These are phyloP conservation scores for Pseudopyrenochaeta lycopersici DNA, from an alignment of 2,329 filamentous ascomycete species.

Conservation along the genomic window DNA sequence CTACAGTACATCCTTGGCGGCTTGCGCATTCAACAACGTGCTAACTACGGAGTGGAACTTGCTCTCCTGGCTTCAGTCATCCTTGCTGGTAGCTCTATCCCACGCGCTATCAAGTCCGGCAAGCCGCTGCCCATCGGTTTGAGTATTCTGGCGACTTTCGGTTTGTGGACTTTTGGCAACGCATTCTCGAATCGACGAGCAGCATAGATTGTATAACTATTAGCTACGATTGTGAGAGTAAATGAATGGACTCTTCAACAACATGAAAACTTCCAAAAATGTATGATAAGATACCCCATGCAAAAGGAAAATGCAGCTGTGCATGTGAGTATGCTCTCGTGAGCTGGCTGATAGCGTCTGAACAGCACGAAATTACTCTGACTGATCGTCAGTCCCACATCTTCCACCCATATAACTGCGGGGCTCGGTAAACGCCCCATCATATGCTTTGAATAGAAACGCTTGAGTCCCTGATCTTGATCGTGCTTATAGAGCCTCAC, in stretches of 20 bases:
- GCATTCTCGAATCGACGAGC: conserved; percentile 59
- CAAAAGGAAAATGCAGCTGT: neutral
- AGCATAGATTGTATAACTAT: neutral
- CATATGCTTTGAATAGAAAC: neutral
- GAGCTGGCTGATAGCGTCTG: neutral
- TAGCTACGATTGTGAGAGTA: neutral
- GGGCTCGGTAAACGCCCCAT: neutral
- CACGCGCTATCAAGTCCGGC: conserved; percentile 80
- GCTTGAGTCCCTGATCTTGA: neutral
- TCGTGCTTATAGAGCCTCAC: neutral
- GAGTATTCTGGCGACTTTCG: conserved; percentile 80
- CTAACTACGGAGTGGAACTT: conserved; percentile 86
- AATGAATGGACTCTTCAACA: neutral
- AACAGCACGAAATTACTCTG: neutral
- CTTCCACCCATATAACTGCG: neutral
- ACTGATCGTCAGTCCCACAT: neutral
- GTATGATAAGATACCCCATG: neutral
- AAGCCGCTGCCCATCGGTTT: conserved; percentile 87
- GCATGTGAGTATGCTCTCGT: neutral
- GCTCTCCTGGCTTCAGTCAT: conserved; percentile 88
- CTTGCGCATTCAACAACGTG: conserved; percentile 76
- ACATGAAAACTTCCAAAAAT: neutral
- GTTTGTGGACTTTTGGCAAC: conserved; percentile 80
- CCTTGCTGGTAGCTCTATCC: conserved; percentile 83
- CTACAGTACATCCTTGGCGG: conserved; percentile 77